A percentile compares a stretch with the other conserved stretches of the same genome.
These are phyloP conservation scores for Flaveria robusta DNA, from an alignment of 129 eudicot species.

Conservation along the genomic window DNA sequence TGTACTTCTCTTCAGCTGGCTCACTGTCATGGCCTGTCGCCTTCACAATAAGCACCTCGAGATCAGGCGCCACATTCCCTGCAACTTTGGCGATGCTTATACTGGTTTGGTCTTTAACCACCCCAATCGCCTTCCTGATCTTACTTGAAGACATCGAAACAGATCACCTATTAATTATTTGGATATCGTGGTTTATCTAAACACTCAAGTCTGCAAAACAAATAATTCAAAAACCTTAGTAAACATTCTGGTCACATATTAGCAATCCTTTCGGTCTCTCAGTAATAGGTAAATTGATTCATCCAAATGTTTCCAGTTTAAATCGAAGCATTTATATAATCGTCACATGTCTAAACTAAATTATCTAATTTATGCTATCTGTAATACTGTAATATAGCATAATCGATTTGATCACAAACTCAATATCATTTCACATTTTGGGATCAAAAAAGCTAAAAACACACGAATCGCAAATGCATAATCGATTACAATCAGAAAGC, in stretches of 20 bases:
- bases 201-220: constrained; percentile 25
- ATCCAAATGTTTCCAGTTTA: too few relatives aligned
- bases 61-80: constrained; percentile 51
- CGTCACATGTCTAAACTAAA: too few relatives aligned
- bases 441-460: constrained; percentile 16
- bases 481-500: neutral
- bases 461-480: neutral
- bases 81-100: constrained; percentile 78
- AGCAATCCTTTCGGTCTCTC: too few relatives aligned
- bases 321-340: too few relatives aligned
- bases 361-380: too few relatives aligned
- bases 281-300: too few relatives aligned
- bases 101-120: constrained; percentile 82
- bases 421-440: neutral
- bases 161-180: constrained; percentile 3
- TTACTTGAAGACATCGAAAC: constrained; percentile 48
- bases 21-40: constrained; percentile 73
- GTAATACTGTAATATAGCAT: too few relatives aligned
- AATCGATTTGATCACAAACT: constrained; percentile 21
- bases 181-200: neutral
- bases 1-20: constrained; percentile 60
- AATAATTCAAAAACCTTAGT: neutral
- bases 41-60: constrained; percentile 72
- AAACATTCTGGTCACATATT: too few relatives aligned
- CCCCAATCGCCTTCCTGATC: constrained; percentile 71